Base-by-base conservation (phyloP, 495 filamentous ascomycete genomes). In the Aspergillus avenaceus region DNA sequence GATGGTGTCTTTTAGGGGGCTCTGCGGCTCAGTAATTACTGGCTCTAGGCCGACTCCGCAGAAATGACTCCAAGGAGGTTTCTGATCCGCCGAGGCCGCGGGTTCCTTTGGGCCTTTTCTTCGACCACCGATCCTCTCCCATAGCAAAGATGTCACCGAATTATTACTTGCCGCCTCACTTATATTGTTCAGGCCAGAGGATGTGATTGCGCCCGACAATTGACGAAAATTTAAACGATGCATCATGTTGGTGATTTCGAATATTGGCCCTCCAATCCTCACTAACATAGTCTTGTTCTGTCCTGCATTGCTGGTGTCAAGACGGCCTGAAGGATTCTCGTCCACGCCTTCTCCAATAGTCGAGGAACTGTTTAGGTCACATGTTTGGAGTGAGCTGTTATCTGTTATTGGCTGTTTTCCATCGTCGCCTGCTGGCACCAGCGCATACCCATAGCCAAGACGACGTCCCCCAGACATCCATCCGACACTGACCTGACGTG, bases 391-490 rank as follows among this genome's bases (percentile, higher is more conserved):
- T 4, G 36, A 45, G 26, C n/a, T 16, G 23, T 16, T 11, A 12
- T 42, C 29, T 12, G 21, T 34, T 28, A 16, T 43, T 41, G 23
- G 12, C 3, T 42, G 27, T n/a, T 55, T 45, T 8, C 32, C 47
- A 1, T 50, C 49, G 6, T 66, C 62, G 14, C 54, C 45, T 22
- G 49, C 46, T 21, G 62, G 50, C 5, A 76, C 67, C 21, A 67
- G 34, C 13, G 54, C 63, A 45, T 74, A 76, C 3, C 73, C 73
- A 52, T 76, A 76, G 0, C 73, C 73, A 31, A 70, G 50, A 13
- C 73, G 69, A 40, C 64, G 63, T 8, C 73, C 73, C 8, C 60
- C 70, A 8, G 73, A 70, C 67, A 76, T 72, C 73, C 73, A 76
- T 11, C 71, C 73, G 16, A 69, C 46, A 48, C 73, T 76, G 26